Conservation (phyloP, 768 basidiomycete genomes). For the Suillus paluster region DNA sequence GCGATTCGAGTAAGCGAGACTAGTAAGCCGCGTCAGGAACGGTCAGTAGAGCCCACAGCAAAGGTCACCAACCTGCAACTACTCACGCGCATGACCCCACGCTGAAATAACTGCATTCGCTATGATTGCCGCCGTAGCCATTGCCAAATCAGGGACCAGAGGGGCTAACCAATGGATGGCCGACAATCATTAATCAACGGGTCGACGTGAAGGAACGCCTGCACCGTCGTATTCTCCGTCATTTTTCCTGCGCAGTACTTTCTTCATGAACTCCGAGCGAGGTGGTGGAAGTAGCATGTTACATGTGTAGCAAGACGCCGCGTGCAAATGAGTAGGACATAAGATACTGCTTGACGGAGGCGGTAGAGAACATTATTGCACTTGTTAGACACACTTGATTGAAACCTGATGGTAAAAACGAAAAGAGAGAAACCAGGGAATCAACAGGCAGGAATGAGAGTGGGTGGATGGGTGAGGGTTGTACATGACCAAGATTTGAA, state of each 20-base stretch:
- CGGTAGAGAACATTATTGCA: constrained; percentile 33
- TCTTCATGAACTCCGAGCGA: constrained; percentile 18
- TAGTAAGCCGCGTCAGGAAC: not conserved
- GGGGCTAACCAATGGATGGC: not conserved
- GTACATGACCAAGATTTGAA: constrained; percentile 40
- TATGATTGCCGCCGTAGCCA: not conserved
- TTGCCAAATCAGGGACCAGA: constrained; percentile 9
- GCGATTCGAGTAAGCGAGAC: constrained; percentile 1
- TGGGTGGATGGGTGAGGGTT: constrained; percentile 36
- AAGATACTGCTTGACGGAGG: constrained; percentile 33
- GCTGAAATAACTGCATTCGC: constrained; percentile 9
- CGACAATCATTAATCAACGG: constrained; percentile 9
- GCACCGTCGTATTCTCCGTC: constrained; percentile 5
- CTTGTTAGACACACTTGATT: constrained; percentile 28
- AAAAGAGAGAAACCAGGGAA: constrained; percentile 22
- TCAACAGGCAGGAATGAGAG: constrained; percentile 33
- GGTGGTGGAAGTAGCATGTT: constrained; percentile 20
- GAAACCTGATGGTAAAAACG: constrained; percentile 19
- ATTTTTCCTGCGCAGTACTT: constrained; percentile 1
- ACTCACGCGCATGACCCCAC: constrained; percentile 3
- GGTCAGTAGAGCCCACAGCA: not conserved
- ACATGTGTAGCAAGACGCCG: constrained; percentile 23
- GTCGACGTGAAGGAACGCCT: not conserved
- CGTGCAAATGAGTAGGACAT: constrained; percentile 29
- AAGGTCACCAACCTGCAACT: constrained; percentile 5